A percentile compares a stretch with the other conserved stretches of the same genome.
Evolutionary conservation across 768 basidiomycete genomes (phyloP).

Genomic region (Glaciozyma antarctica): DNA sequence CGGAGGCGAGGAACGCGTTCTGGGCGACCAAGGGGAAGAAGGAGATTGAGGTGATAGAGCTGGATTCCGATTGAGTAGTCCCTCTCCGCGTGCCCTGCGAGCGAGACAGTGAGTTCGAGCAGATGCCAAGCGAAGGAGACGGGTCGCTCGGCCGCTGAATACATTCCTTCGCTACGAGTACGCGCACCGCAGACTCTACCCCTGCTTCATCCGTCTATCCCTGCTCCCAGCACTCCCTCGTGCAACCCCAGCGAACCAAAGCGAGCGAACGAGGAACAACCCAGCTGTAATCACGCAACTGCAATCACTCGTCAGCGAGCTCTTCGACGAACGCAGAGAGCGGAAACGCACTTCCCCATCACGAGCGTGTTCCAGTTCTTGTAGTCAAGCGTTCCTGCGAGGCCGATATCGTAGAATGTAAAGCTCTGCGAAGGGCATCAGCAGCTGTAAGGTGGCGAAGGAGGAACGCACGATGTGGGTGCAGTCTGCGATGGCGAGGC

Average conservation of each 20-base stretch:
- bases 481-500: slow-evolving; percentile 15
- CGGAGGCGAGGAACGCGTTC: slow-evolving; percentile 4
- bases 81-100: too few relatives aligned
- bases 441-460: too few relatives aligned
- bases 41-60: neutral
- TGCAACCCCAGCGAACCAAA: slow-evolving; percentile 8
- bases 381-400: neutral
- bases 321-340: too few relatives aligned
- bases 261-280: slow-evolving; percentile 6
- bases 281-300: slow-evolving; percentile 17
- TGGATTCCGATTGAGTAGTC: neutral
- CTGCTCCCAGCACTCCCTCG: neutral
- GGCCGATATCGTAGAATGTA: slow-evolving; percentile 17
- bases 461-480: slow-evolving; percentile 4
- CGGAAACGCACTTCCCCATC: too few relatives aligned
- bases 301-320: slow-evolving; percentile 1
- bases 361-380: slow-evolving; percentile 13
- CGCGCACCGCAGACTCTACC: neutral
- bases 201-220: neutral
- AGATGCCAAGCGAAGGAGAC: too few relatives aligned
- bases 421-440: slow-evolving; percentile 7
- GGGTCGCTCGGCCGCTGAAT: too few relatives aligned
- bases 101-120: too few relatives aligned
- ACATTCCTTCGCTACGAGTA: neutral
- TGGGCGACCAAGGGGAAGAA: slow-evolving; percentile 20